Evolutionary conservation across 2,329 filamentous ascomycete genomes (phyloP).

Genomic region (Cordyceps farinosa): DNA sequence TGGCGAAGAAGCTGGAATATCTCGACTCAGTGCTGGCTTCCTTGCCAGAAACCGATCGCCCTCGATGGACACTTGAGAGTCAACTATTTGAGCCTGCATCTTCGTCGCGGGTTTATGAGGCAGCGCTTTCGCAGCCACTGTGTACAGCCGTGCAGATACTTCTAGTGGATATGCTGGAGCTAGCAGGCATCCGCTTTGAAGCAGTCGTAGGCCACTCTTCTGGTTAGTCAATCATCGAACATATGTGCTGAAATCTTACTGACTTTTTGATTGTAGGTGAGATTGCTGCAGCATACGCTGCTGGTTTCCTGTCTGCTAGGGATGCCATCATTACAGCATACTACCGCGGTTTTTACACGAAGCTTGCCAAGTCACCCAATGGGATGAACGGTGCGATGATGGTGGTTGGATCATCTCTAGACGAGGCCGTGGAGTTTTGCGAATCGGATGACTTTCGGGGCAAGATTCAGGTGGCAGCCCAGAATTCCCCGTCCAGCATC

Average conservation of each 20-base stretch:
- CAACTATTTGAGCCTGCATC: constrained; percentile 30
- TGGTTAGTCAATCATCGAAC: constrained; percentile 22
- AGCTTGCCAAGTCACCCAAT: constrained; percentile 39
- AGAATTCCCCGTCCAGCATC: constrained; percentile 22
- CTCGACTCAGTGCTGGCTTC: constrained; percentile 19
- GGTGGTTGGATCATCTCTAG: constrained; percentile 37
- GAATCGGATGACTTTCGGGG: constrained; percentile 10
- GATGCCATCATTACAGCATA: constrained; percentile 45
- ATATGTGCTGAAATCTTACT: too few relatives aligned
- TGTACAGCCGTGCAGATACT: constrained; percentile 42
- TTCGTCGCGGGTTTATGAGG: constrained; percentile 22
- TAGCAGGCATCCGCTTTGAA: constrained; percentile 33
- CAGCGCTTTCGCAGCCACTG: constrained; percentile 36
- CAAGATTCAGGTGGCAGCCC: constrained; percentile 18
- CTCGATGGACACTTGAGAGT: constrained; percentile 30
- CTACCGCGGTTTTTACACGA: constrained; percentile 33
- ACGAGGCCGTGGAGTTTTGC: constrained; percentile 15
- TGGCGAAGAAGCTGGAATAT: too few relatives aligned
- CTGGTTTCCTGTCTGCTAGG: constrained; percentile 38
- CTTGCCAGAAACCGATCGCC: constrained; percentile 26
- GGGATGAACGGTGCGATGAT: constrained; percentile 46
- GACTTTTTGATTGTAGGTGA: constrained; percentile 23
- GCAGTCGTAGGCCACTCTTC: constrained; percentile 39
- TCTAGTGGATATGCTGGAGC: constrained; percentile 37
- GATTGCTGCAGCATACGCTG: constrained; percentile 40